Conservation (phyloP, 2,329 filamentous ascomycete species). For the Claviceps sp. region DNA sequence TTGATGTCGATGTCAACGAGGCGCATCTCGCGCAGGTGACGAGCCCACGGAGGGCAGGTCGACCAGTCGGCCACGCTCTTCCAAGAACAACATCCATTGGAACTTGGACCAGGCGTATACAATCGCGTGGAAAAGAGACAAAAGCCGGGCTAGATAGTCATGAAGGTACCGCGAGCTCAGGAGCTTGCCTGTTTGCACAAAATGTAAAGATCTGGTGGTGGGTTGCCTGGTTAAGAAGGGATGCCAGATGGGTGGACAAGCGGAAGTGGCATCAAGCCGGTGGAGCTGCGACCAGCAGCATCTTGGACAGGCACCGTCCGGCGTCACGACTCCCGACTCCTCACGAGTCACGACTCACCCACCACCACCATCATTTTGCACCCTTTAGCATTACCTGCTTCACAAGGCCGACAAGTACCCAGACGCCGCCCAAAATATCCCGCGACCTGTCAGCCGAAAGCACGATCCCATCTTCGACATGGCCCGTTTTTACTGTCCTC, state of each 20-base stretch:
- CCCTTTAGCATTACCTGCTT: no score
- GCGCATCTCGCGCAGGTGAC: slow-evolving; percentile 1
- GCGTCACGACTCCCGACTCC: not conserved
- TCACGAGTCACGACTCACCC: not conserved
- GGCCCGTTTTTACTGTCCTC: not conserved
- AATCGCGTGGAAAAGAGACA: no score
- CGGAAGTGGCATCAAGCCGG: not conserved
- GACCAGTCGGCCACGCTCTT: slow-evolving; percentile 9
- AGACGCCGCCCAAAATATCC: no score
- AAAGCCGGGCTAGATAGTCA: no score
- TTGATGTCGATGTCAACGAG: not conserved
- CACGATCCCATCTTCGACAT: not conserved
- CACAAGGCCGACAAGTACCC: no score
- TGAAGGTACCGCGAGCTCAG: no score
- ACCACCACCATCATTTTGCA: not conserved
- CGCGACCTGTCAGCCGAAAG: not conserved
- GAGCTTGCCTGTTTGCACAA: no score
- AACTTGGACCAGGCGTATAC: no score
- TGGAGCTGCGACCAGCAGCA: not conserved
- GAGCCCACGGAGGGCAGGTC: slow-evolving; percentile 8
- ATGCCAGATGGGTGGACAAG: no score
- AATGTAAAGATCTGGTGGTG: not conserved
- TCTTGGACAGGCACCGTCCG: not conserved
- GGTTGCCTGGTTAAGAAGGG: no score
- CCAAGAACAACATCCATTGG: slow-evolving; percentile 15